Evolutionary conservation across 768 basidiomycete genomes (phyloP), one percentile per base, ranked within the genome.

Genomic region (Xerocomellus amylosporus): DNA sequence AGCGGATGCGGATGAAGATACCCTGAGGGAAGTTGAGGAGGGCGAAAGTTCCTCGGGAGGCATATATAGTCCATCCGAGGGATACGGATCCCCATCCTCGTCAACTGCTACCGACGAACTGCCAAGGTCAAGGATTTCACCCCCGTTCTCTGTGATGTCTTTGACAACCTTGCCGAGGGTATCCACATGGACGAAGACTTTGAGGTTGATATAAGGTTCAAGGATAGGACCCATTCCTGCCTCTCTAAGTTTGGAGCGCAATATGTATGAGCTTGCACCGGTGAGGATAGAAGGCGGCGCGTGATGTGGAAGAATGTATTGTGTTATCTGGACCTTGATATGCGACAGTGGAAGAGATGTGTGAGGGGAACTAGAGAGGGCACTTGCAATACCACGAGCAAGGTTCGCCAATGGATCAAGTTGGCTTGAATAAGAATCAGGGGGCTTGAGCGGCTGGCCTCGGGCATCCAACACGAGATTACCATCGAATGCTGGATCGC

Each of bases 111-210:
- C 68, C 7, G 68, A 55, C 26, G 64, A 55, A 28, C 67, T 60
- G 6, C 76, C 79, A 20, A 93, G 78, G 59, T 90, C 87, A 22
- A 84, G 70, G 12, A 94, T 74, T 64, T 92, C 89, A n/a, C 88
- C 90, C 2, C 84, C 83, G 55, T 86, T 81, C 65, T 93, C 90
- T 10, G 87, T 88, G n/a, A 94, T 73, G 62, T 94, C 92, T 63
- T 86, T 90, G 43, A 92, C 81, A 20, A 89, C 83, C 62, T 84
- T 88, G 22, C 92, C 90, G 3, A 93, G 73, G 53, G 76, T 77
- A 54, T 85, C 82, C 58, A 87, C 86, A 24, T 76, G 75, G 8
- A 90, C 82, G 15, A 80, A 81, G 43, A 90, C 77, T 60, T 85
- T 90, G 58, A 92, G 73, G 30, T 73, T 72, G 24, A 90, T 78